A percentile compares a stretch with the other conserved stretches of the same genome.
Conservation (phyloP, 2,329 filamentous ascomycete species). For the Helotiales sp. region DNA sequence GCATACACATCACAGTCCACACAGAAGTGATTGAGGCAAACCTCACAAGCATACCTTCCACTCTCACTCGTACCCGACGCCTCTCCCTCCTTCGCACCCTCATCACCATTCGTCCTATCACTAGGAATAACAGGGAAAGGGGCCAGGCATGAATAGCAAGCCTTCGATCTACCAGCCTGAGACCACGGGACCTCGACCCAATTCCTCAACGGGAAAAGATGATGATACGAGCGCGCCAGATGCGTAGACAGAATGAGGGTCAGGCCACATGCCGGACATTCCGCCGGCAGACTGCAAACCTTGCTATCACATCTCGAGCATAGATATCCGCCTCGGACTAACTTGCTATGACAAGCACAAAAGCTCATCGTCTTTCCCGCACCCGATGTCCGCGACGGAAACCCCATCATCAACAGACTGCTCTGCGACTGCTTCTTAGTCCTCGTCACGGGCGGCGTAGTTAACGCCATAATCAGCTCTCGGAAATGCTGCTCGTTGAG, state of each 20-base stretch:
- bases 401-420: conserved; percentile 94
- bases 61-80: conserved; percentile 79
- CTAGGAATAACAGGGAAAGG: conserved; percentile 63
- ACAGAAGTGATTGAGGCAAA: conserved; percentile 91
- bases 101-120: conserved; percentile 25
- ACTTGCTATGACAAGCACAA: conserved; percentile 88
- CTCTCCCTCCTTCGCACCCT: conserved; percentile 39
- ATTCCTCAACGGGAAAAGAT: conserved; percentile 86
- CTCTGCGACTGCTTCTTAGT: conserved; percentile 62
- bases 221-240: conserved; percentile 89
- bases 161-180: conserved; percentile 57
- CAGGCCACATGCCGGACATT: conserved; percentile 88
- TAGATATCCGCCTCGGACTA: conserved; percentile 82
- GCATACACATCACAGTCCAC: conserved; percentile 97
- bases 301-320: conserved; percentile 89
- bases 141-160: conserved; percentile 80
- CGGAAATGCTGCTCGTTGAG: conserved; percentile 86
- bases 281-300: conserved; percentile 87
- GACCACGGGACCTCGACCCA: conserved; percentile 91
- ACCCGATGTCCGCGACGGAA: conserved; percentile 84
- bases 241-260: conserved; percentile 95
- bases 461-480: conserved; percentile 86
- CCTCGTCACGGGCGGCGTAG: conserved; percentile 85
- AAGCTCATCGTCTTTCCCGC: conserved; percentile 68
- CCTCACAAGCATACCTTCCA: conserved; percentile 84